phyloP scores from a whole-genome alignment of 768 basidiomycete genomes.

The Tylopilus plumbeoviolaceoides region DNA sequence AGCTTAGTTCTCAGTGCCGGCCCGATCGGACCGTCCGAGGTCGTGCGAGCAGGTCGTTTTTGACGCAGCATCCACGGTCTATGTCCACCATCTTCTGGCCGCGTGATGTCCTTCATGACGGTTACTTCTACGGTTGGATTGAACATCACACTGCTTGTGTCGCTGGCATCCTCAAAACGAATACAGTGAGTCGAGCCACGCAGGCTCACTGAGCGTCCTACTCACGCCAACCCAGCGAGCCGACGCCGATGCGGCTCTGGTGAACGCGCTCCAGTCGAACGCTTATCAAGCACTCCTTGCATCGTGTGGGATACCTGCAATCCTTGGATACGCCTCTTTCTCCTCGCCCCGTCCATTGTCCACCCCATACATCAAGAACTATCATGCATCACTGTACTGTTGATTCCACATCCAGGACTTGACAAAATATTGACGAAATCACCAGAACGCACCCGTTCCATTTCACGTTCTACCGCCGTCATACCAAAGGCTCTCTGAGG shows the following conservation, averaged over 20 bases:
- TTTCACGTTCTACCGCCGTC: conserved; percentile 51
- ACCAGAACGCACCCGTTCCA: conserved; percentile 18
- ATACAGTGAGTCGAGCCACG: conserved; percentile 27
- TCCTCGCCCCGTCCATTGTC: conserved; percentile 5
- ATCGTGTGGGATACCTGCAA: conserved; percentile 23
- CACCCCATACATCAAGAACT: conserved; percentile 33
- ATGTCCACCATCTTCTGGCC: conserved; percentile 57
- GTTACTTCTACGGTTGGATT: conserved; percentile 60
- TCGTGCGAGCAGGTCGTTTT: background rate
- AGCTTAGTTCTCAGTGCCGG: background rate
- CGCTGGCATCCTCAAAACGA: conserved; percentile 43
- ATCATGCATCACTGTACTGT: conserved; percentile 19
- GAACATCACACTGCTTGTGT: conserved; percentile 43
- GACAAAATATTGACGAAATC: conserved; percentile 6
- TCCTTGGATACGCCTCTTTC: conserved; percentile 29
- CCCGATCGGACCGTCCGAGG: conserved; percentile 8
- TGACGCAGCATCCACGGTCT: background rate
- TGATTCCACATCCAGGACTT: background rate
- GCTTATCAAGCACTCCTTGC: conserved; percentile 16
- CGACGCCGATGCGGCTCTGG: conserved; percentile 14
- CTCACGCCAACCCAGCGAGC: conserved; percentile 12
- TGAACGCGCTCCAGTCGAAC: conserved; percentile 11
- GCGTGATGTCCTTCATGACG: conserved; percentile 39
- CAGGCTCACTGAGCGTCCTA: background rate
- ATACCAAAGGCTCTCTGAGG: conserved; percentile 52